Evolutionary conservation across 305 asterid species (phyloP).

Genomic region (Stenogyne calaminthoides): DNA sequence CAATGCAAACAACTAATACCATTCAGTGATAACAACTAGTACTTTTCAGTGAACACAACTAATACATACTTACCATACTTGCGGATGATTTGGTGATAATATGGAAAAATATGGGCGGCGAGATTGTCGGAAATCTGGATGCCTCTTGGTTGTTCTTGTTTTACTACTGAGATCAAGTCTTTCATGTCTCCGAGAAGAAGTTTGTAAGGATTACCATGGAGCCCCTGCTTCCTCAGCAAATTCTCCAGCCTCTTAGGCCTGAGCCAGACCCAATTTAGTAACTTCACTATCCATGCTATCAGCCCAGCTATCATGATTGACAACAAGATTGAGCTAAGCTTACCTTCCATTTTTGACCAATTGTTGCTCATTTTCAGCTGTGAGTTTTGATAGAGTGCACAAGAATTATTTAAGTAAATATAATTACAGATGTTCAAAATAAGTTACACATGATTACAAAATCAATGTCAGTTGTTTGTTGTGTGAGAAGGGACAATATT

Average conservation of each 20-base stretch:
- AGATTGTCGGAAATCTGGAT: slow-evolving; percentile 36
- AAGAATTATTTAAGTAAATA: not conserved
- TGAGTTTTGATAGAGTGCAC: not conserved
- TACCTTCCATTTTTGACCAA: not conserved
- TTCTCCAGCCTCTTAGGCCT: slow-evolving; percentile 49
- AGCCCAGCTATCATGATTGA: slow-evolving; percentile 17
- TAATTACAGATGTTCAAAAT: not conserved
- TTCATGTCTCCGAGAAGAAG: slow-evolving; percentile 47
- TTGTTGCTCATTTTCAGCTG: not conserved
- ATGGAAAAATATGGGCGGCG: slow-evolving; percentile 41
- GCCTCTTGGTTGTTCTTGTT: slow-evolving; percentile 21
- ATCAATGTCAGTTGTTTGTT: not conserved
- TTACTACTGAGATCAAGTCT: slow-evolving; percentile 28
- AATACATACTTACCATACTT: slow-evolving; percentile 33
- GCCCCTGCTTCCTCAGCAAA: slow-evolving; percentile 41
- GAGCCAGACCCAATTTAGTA: slow-evolving; percentile 54
- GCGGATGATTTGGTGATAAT: slow-evolving; percentile 31
- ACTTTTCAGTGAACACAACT: too few species aligned
- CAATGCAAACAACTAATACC: too few species aligned
- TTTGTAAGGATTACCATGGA: slow-evolving; percentile 46
- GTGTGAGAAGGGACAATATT: not conserved
- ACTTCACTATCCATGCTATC: slow-evolving; percentile 28
- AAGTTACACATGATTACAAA: not conserved
- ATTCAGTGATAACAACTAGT: too few species aligned
- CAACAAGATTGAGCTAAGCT: slow-evolving; percentile 13